Evolutionary conservation across 164 flowering plant species (phyloP).

Genomic region (Sextonia rubra): DNA sequence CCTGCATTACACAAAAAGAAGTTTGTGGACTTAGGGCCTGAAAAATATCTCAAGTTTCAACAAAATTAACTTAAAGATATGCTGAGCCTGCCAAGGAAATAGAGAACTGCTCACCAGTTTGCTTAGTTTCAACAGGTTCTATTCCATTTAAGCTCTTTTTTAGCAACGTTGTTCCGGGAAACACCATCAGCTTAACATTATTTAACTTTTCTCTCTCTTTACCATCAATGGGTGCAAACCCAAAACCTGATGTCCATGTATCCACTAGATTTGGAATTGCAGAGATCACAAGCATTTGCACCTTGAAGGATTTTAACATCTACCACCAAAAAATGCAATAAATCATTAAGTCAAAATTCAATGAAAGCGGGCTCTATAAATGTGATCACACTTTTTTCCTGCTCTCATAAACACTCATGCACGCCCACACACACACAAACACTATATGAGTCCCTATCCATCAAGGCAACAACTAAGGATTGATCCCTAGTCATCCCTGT

Average conservation of each 20-base stretch:
- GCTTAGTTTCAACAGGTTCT: constrained; percentile 9
- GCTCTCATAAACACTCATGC: too few species aligned
- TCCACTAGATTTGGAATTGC: constrained; percentile 83
- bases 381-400: too few species aligned
- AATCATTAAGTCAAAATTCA: background rate
- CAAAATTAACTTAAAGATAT: too few species aligned
- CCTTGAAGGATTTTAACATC: constrained; percentile 79
- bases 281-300: constrained; percentile 79
- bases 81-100: background rate
- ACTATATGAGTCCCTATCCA: too few species aligned
- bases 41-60: background rate
- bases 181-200: constrained; percentile 73
- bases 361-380: too few species aligned
- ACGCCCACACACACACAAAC: too few species aligned
- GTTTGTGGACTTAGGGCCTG: background rate
- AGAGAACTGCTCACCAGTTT: constrained; percentile 18
- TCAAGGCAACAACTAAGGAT: too few species aligned
- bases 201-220: constrained; percentile 49
- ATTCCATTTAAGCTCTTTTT: constrained; percentile 44
- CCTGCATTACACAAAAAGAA: background rate
- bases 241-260: constrained; percentile 90
- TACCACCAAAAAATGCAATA: constrained; percentile 18
- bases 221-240: constrained; percentile 57
- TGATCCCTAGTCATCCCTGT: too few species aligned
- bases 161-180: constrained; percentile 80